These are phyloP conservation scores for Hyphodiscus sp. DNA, from an alignment of 2,329 filamentous ascomycete genomes.

Conservation along the genomic window DNA sequence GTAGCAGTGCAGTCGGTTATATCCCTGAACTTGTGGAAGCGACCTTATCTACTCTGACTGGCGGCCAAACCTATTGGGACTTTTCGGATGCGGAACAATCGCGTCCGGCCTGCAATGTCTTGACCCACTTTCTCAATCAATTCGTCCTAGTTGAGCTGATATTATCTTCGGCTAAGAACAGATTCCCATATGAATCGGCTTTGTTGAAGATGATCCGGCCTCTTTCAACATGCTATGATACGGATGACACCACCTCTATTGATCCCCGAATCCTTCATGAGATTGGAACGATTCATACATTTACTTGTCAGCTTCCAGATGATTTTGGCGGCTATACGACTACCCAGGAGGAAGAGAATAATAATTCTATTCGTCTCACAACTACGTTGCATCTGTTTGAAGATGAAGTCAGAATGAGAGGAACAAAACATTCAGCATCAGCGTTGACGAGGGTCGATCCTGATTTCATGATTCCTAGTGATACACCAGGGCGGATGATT, in stretches of 20 bases:
- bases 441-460: constrained; percentile 30
- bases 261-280: constrained; percentile 48
- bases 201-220: constrained; percentile 67
- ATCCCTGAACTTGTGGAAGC: constrained; percentile 30
- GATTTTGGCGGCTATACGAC: constrained; percentile 70
- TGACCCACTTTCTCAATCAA: constrained; percentile 38
- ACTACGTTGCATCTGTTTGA: constrained; percentile 59
- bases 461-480: constrained; percentile 55
- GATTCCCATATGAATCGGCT: constrained; percentile 85
- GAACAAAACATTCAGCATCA: constrained; percentile 10
- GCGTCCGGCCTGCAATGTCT: constrained; percentile 41
- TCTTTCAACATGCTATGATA: constrained; percentile 43
- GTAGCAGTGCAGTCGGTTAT: constrained; percentile 29
- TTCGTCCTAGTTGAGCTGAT: constrained; percentile 32
- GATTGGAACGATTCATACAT: constrained; percentile 61
- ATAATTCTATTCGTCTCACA: constrained; percentile 66
- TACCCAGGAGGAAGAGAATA: constrained; percentile 78
- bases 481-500: constrained; percentile 66
- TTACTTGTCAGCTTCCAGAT: constrained; percentile 71
- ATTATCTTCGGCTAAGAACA: constrained; percentile 62
- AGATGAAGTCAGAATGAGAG: constrained; percentile 26
- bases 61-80: constrained; percentile 29
- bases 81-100: constrained; percentile 28
- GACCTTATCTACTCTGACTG: constrained; percentile 25
- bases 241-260: constrained; percentile 18